Base-by-base conservation (phyloP, 192 early-diverging fungal species). In the Entrophospora sp. region DNA sequence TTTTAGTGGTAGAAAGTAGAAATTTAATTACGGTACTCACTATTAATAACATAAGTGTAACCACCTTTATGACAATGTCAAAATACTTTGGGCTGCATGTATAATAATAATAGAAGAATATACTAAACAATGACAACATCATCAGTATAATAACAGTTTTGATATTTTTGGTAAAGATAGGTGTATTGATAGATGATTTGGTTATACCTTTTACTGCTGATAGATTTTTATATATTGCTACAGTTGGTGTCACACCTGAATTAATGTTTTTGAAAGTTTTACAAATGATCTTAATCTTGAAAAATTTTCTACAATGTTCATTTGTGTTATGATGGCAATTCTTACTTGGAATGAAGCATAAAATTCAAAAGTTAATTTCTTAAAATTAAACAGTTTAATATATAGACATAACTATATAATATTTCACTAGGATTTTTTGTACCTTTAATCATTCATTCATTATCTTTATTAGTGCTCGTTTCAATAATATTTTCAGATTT, bases 121-220 rank as follows among this genome's bases (percentile, higher is more conserved):
- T 51, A 76, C 76, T 30, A 71, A 66, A n/a, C n/a, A n/a, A n/a
- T n/a, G n/a, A 72, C 67, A 77, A 58, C 72, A 76, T 46, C 25
- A 44, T 36, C 10, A 32, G 8, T 10, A 9, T 12, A 42, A 18
- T 16, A 49, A 60, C 22, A 42, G 24, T 9, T 27, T 40, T 5
- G 36, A 20, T 13, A 30, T 40, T 34, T 42, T 40, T 22, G 31
- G 25, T 14, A 22, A 10, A 25, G 2, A 86, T 85, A 8, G 84
- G 79, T 5, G 79, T 88, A 30, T 73, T 77, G n/a, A 80, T 77
- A 74, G 81, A 85, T 56, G 85, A 91, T 72, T 75, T 89, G 57
- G 88, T 93, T 9, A 93, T 93, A 71, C 91, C 91, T 4, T 90
- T 93, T 51, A 90, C 91, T 9, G 90, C 91, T 1, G 91, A 90